These are phyloP conservation scores for Russula emetica DNA, from an alignment of 768 basidiomycete genomes.

Conservation along the genomic window DNA sequence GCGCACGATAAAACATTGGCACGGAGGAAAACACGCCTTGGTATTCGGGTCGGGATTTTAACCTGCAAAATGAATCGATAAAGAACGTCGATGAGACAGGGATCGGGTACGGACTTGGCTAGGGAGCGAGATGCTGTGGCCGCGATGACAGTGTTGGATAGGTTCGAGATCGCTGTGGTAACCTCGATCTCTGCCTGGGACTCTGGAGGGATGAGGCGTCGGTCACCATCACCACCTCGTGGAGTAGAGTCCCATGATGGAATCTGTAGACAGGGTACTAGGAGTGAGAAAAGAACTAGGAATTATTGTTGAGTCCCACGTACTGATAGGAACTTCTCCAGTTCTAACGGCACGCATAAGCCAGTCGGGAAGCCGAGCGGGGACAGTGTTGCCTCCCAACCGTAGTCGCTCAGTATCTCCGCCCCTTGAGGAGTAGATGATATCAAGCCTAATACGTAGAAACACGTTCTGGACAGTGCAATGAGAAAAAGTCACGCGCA, in stretches of 20 bases:
- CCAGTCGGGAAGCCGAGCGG: constrained; percentile 86
- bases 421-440: constrained; percentile 89
- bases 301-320: constrained; percentile 30
- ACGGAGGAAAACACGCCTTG: constrained; percentile 73
- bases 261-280: constrained; percentile 45
- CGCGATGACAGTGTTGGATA: constrained; percentile 93
- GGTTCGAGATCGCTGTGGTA: constrained; percentile 84
- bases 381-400: constrained; percentile 88
- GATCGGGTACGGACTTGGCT: constrained; percentile 53
- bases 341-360: constrained; percentile 82
- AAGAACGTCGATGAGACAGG: constrained; percentile 5
- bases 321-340: constrained; percentile 77
- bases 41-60: constrained; percentile 75
- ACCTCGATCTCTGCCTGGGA: constrained; percentile 75
- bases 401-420: constrained; percentile 87
- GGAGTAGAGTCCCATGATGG: constrained; percentile 55
- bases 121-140: constrained; percentile 90
- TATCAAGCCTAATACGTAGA: constrained; percentile 90
- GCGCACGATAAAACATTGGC: constrained; percentile 74
- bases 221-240: constrained; percentile 35
- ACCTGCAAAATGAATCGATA: constrained; percentile 40
- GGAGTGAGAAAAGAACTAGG: constrained; percentile 5
- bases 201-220: constrained; percentile 58
- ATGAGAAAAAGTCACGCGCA: not conserved
- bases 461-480: constrained; percentile 70